phyloP scores from a whole-genome alignment of 2,329 filamentous ascomycete species.

The Xylariales sp. region DNA sequence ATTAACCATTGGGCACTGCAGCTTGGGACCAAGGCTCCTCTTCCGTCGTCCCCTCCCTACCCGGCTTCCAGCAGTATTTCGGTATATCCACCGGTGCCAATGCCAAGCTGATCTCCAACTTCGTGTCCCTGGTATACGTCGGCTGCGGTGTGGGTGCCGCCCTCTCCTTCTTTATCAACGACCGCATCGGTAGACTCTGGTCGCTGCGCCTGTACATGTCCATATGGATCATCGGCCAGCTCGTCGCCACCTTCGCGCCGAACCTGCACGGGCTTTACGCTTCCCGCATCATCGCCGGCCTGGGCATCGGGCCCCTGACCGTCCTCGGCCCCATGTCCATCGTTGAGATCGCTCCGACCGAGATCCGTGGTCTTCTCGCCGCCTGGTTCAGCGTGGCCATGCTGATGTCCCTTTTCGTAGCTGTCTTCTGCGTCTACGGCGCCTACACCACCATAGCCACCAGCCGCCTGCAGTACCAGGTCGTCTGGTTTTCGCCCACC shows the following conservation, averaged over 20 bases:
- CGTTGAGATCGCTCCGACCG: slow-evolving; percentile 50
- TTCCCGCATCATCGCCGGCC: slow-evolving; percentile 47
- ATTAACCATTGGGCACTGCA: no score
- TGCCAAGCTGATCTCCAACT: slow-evolving; percentile 24
- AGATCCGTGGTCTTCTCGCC: slow-evolving; percentile 45
- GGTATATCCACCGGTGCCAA: slow-evolving; percentile 23
- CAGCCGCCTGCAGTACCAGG: slow-evolving; percentile 1
- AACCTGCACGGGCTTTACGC: slow-evolving; percentile 50
- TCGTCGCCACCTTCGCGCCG: slow-evolving; percentile 14
- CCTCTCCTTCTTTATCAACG: slow-evolving; percentile 30
- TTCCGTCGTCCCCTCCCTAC: slow-evolving; percentile 25
- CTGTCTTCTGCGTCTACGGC: slow-evolving; percentile 1
- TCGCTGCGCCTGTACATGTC: slow-evolving; percentile 26
- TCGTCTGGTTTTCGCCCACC: not conserved
- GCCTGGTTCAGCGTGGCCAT: slow-evolving; percentile 1
- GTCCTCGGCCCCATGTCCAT: slow-evolving; percentile 55
- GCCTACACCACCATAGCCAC: slow-evolving; percentile 1
- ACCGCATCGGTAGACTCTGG: slow-evolving; percentile 12
- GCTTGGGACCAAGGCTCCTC: slow-evolving; percentile 28
- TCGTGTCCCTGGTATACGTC: slow-evolving; percentile 30
- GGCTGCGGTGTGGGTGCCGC: slow-evolving; percentile 23
- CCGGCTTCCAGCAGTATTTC: slow-evolving; percentile 30
- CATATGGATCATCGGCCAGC: slow-evolving; percentile 28
- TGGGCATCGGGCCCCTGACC: slow-evolving; percentile 44
- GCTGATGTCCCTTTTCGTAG: slow-evolving; percentile 2